Base-by-base conservation (phyloP, 2,329 filamentous ascomycete species). In the Dactylonectria estremocensis region DNA sequence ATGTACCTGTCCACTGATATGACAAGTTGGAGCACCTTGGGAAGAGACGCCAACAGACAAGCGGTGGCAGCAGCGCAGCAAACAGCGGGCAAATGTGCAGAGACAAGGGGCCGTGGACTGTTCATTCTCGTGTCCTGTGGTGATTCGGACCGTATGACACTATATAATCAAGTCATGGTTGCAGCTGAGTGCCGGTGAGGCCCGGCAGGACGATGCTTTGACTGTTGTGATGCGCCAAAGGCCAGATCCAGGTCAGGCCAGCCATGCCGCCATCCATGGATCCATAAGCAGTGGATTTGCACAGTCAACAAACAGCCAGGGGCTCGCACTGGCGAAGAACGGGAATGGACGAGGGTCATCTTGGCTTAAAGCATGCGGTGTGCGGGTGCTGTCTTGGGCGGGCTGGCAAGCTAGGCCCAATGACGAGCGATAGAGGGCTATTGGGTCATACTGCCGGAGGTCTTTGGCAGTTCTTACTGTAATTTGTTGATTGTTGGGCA, bases 121-220 rank as follows among this genome's bases (percentile, higher is more conserved):
- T 45, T 37, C 63, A 45, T 71, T 64, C 58, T 67, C 46, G 43
- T 64, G 66, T 63, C 18, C 68, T 64, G 70, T 53, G 57, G 64
- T 67, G 58, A 69, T 68, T 64, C 57, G 62, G 67, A 68, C 67
- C 70, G 67, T 72, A 67, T 70, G 67, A 69, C 61, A 45, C 24
- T 46, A 66, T 61, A 35, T 59, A 66, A 70, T 72, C 69, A 69
- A 70, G 60, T 63, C 65, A 70, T 49, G 55, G 54, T 43, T 68
- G 61, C 64, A 71, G 70, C 31, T 20, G 66, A 70, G 63, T 56
- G 66, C 70, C 70, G 70, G 72, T 63, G 62, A 68, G 66, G 63
- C 61, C 61, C 53, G 55, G 57, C 58, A 58, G 61, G 64, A 66
- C 37, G 46, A 57, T 64, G 45, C 35, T 66, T 66, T 57, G 64